Evolutionary conservation across 768 basidiomycete genomes (phyloP).

Genomic region (Xanthoconium purpureum): DNA sequence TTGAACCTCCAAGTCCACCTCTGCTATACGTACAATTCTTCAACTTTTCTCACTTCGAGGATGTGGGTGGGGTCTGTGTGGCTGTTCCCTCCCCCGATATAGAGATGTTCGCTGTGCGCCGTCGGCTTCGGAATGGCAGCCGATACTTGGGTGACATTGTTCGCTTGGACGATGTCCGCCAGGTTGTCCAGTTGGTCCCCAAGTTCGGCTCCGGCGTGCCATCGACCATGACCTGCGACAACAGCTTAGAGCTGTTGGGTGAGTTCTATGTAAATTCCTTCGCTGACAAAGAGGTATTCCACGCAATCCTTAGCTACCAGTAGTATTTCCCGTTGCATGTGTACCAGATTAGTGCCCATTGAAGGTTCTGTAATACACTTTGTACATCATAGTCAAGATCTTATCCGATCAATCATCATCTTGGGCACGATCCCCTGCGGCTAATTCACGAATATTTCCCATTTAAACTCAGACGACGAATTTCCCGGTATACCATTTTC

Average conservation of each 20-base stretch:
- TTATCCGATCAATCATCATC: no score
- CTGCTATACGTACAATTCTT: neutral
- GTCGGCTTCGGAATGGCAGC: neutral
- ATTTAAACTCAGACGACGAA: no score
- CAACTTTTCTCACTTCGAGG: neutral
- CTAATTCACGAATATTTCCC: no score
- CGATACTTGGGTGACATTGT: neutral
- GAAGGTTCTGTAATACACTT: no score
- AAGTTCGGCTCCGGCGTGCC: neutral
- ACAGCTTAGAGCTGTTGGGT: neutral
- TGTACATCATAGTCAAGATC: no score
- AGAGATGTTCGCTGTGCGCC: neutral
- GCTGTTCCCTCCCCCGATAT: neutral
- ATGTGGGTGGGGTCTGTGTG: neutral
- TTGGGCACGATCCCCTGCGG: no score
- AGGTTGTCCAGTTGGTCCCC: neutral
- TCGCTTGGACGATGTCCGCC: neutral
- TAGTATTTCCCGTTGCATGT: no score
- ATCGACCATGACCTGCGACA: neutral
- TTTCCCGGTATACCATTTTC: no score
- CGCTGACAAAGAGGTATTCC: neutral
- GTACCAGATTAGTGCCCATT: no score
- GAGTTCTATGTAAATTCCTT: neutral
- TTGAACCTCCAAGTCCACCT: neutral
- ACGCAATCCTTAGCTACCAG: neutral